phyloP scores from a whole-genome alignment of 2,329 filamentous ascomycete species.

The Fusarium cyanostomum region DNA sequence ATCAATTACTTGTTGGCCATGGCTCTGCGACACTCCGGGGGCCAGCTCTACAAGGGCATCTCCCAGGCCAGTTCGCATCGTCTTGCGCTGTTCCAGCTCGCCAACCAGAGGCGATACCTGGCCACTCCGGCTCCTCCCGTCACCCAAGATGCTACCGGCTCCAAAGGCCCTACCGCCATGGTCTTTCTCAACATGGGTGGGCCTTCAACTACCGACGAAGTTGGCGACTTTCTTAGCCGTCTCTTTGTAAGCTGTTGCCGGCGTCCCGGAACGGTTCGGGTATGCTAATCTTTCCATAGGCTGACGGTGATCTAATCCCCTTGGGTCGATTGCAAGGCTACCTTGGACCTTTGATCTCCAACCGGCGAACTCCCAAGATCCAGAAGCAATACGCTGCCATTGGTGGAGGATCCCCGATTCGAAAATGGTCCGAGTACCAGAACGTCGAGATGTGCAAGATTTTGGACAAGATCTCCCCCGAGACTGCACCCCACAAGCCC shows the following conservation, averaged over 20 bases:
- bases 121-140: constrained; percentile 72
- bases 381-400: constrained; percentile 95
- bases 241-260: constrained; percentile 77
- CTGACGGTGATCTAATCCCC: constrained; percentile 95
- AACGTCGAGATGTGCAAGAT: constrained; percentile 97
- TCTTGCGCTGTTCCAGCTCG: constrained; percentile 44
- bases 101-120: constrained; percentile 46
- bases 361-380: constrained; percentile 92
- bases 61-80: constrained; percentile 40
- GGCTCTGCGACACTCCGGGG: constrained; percentile 46
- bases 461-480: constrained; percentile 87
- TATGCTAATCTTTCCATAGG: constrained; percentile 58
- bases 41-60: constrained; percentile 44
- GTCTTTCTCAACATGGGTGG: constrained; percentile 99
- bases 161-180: constrained; percentile 91
- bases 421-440: constrained; percentile 98
- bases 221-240: constrained; percentile 87
- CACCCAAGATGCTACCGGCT: constrained; percentile 76
- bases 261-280: constrained; percentile 2
- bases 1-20: constrained; percentile 34
- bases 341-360: constrained; percentile 86
- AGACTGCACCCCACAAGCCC: constrained; percentile 95
- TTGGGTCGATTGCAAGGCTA: constrained; percentile 91
- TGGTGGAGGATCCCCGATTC: constrained; percentile 96
- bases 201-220: constrained; percentile 86